A percentile compares a stretch with the other conserved stretches of the same genome.
These are phyloP conservation scores for Kwoniella dejecticola DNA, from an alignment of 768 basidiomycete genomes.

Conservation along the genomic window DNA sequence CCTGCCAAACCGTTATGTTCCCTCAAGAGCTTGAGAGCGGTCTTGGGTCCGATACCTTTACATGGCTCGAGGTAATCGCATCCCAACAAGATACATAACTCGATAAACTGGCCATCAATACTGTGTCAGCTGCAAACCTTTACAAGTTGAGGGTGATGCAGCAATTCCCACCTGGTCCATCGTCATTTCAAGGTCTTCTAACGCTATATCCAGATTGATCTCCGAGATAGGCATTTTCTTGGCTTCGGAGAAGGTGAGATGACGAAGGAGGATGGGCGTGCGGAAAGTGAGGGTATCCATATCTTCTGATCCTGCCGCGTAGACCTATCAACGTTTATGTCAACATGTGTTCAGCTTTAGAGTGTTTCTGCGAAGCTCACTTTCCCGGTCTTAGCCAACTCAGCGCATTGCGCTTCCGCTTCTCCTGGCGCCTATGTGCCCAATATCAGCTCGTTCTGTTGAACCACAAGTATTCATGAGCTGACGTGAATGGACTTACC, in stretches of 20 bases:
- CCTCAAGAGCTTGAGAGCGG: constrained; percentile 84
- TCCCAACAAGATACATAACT: constrained; percentile 91
- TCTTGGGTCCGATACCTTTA: constrained; percentile 93
- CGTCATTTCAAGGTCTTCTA: constrained; percentile 86
- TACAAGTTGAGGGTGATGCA: no score
- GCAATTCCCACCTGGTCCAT: constrained; percentile 76
- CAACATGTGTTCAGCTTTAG: background rate
- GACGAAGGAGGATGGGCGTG: constrained; percentile 86
- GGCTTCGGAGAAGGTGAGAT: constrained; percentile 96
- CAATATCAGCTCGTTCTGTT: constrained; percentile 16
- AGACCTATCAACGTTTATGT: constrained; percentile 67
- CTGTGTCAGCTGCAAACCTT: no score
- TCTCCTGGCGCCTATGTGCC: constrained; percentile 86
- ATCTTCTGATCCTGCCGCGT: constrained; percentile 96
- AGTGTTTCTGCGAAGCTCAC: constrained; percentile 58
- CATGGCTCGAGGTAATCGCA: constrained; percentile 99
- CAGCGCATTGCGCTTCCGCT: constrained; percentile 98
- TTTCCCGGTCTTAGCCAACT: constrained; percentile 93
- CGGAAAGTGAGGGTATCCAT: constrained; percentile 99
- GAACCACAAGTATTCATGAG: background rate
- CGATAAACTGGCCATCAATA: constrained; percentile 87
- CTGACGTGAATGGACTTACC: constrained; percentile 60
- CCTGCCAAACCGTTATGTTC: constrained; percentile 73
- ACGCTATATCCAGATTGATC: constrained; percentile 75
- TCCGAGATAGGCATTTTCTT: constrained; percentile 96